Base-by-base conservation (phyloP, 2,329 filamentous ascomycete species). In the Coniochaeta prunicola region DNA sequence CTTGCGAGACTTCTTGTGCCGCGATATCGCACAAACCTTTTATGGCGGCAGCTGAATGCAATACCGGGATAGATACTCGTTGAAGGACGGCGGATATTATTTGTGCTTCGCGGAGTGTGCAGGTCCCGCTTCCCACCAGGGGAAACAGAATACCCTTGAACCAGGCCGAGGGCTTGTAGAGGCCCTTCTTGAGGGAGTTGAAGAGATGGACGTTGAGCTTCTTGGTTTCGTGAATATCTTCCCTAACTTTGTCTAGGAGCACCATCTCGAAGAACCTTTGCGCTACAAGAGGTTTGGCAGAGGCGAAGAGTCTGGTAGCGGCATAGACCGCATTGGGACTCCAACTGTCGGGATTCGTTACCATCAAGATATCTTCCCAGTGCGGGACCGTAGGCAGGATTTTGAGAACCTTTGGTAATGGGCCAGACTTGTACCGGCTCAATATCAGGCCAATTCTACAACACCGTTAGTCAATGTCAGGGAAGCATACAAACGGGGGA, bases 201-300 rank as follows among this genome's bases (percentile, higher is more conserved):
- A 97, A 99, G 8, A 97, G 80, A 72, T 99, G 94, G 0, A 97
- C 88, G 68, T 97, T 97, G 59, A 99, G 81, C 72, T 97, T 97
- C 75, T 94, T 94, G 63, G 87, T 92, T 73, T 99, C 92, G 69
- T 88, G 87, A 61, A 99, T 97, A 67, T 97, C 90, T 67, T 96
- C 90, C 61, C 92, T 88, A n/a, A 97, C 92, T 56, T 87, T 86
- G 62, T 96, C 91, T 21, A 99, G 83, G 2, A 99, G 81, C 31
- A 99, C 87, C 66, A 88, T 90, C 70, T 91, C 89, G 67, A 96
- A 84, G 71, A 96, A 99, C 62, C 87, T 81, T 70, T 96, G 91
- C 1, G 90, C 90, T 15, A 91, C 85, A 13, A 82, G 77, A 1
- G 92, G 90, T 67, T 91, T 93, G 57, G 87, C 84, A 1, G 92